Evolutionary conservation across 805 yeast genomes (phyloP).

Genomic region (Kluyveromyces dobzhanskii): DNA sequence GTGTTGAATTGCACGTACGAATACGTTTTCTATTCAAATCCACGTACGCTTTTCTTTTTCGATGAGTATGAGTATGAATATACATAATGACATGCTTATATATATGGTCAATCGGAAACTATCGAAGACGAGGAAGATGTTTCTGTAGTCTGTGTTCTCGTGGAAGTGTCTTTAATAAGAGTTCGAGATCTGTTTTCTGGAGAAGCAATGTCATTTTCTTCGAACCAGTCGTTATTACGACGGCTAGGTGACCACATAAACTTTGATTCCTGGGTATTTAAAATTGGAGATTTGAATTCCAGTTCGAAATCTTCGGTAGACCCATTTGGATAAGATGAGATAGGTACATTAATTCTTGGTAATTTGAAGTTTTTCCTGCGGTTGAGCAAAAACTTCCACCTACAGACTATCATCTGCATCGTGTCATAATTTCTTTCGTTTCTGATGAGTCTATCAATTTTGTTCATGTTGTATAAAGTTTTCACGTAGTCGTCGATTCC

Average conservation of each 20-base stretch:
- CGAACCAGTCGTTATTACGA: too few relatives aligned
- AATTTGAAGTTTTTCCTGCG: slow-evolving; percentile 4
- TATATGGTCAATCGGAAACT: too few relatives aligned
- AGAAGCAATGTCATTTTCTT: too few relatives aligned
- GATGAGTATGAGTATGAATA: too few relatives aligned
- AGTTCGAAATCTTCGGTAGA: background rate
- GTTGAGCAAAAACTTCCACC: slow-evolving; percentile 27
- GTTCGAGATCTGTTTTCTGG: too few relatives aligned
- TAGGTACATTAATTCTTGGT: background rate
- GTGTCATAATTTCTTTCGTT: slow-evolving; percentile 28
- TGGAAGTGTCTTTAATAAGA: too few relatives aligned
- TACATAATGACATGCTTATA: too few relatives aligned
- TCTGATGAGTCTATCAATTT: slow-evolving; percentile 38
- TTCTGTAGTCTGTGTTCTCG: too few relatives aligned
- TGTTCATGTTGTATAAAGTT: slow-evolving; percentile 48
- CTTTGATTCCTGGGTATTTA: slow-evolving; percentile 1
- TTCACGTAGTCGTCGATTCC: slow-evolving; percentile 65
- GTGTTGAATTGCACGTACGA: too few relatives aligned
- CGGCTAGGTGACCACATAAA: slow-evolving; percentile 3
- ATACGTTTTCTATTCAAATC: too few relatives aligned
- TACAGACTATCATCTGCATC: slow-evolving; percentile 29
- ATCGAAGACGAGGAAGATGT: too few relatives aligned
- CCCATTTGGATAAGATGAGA: background rate
- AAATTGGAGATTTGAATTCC: background rate
- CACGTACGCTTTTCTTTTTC: too few relatives aligned